Evolutionary conservation across 2,329 filamentous ascomycete genomes (phyloP).

Genomic region (Geosmithia morbida): DNA sequence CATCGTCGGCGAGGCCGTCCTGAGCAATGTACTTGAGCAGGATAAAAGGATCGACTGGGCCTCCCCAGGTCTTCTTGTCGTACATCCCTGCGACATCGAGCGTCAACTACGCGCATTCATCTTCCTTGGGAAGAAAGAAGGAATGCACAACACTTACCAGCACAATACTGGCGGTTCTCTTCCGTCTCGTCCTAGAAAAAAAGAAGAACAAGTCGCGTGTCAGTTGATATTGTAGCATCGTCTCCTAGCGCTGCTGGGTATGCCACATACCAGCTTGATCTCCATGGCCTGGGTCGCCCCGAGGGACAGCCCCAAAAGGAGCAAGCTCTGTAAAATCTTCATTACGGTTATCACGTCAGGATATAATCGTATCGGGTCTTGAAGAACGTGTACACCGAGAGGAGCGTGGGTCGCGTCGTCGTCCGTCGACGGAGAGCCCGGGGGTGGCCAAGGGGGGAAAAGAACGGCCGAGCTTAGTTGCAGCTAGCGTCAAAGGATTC

Average conservation of each 20-base stretch:
- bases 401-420: neutral
- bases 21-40: conserved; percentile 59
- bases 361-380: neutral
- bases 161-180: conserved; percentile 68
- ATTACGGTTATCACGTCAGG: conserved; percentile 16
- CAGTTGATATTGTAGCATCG: neutral
- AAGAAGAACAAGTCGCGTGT: neutral
- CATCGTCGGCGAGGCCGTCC: conserved; percentile 39
- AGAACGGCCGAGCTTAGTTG: neutral
- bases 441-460: neutral
- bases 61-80: conserved; percentile 77
- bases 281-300: conserved; percentile 42
- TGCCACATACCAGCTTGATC: conserved; percentile 34
- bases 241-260: neutral
- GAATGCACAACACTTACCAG: conserved; percentile 26
- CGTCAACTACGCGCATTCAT: neutral
- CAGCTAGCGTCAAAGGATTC: neutral
- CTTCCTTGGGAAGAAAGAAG: neutral
- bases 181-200: conserved; percentile 54
- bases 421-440: neutral
- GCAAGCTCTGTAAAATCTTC: conserved; percentile 36
- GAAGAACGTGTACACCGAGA: neutral
- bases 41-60: conserved; percentile 79
- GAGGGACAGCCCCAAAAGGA: conserved; percentile 38
- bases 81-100: conserved; percentile 60